Evolutionary conservation across 352 stramenopile species (phyloP).

Genomic region (Pythium rishiriense): DNA sequence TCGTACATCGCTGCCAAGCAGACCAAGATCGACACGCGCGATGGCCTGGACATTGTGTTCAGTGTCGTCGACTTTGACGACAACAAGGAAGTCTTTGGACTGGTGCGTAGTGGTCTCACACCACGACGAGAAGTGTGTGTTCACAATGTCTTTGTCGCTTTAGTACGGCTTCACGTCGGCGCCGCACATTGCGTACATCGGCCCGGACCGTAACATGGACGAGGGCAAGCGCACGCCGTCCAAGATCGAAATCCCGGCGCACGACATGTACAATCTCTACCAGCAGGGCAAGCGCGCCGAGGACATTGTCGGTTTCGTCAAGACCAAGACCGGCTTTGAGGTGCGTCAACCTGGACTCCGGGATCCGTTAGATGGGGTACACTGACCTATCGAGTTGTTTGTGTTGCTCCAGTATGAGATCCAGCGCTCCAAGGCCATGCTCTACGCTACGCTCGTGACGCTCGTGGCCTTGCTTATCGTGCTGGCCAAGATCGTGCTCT

Average conservation of each 20-base stretch:
- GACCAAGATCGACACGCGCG: conserved; percentile 69
- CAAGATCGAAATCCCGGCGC: conserved; percentile 52
- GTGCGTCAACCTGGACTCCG: conserved; percentile 27
- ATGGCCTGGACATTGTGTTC: conserved; percentile 79
- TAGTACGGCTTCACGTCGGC: conserved; percentile 82
- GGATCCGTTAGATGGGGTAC: neutral
- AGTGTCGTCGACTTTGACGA: conserved; percentile 74
- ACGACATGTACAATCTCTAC: conserved; percentile 83
- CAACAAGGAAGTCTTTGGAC: conserved; percentile 67
- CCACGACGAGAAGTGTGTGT: too few relatives aligned
- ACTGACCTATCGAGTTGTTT: neutral
- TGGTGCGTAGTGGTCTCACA: conserved; percentile 34
- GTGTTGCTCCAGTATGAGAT: conserved; percentile 38
- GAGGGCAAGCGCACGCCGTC: conserved; percentile 43
- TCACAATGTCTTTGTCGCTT: neutral
- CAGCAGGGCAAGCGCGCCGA: conserved; percentile 73
- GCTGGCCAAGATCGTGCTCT: conserved; percentile 58
- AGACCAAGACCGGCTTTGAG: conserved; percentile 84
- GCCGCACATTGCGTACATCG: conserved; percentile 75
- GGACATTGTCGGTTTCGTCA: conserved; percentile 67
- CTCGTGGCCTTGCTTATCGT: conserved; percentile 39
- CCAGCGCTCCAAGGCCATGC: conserved; percentile 66
- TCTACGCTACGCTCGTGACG: conserved; percentile 47
- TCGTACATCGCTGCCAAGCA: conserved; percentile 70
- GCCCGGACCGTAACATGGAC: conserved; percentile 57